phyloP scores from a whole-genome alignment of 345 rosid genomes.

The Hypericum perforatum region DNA sequence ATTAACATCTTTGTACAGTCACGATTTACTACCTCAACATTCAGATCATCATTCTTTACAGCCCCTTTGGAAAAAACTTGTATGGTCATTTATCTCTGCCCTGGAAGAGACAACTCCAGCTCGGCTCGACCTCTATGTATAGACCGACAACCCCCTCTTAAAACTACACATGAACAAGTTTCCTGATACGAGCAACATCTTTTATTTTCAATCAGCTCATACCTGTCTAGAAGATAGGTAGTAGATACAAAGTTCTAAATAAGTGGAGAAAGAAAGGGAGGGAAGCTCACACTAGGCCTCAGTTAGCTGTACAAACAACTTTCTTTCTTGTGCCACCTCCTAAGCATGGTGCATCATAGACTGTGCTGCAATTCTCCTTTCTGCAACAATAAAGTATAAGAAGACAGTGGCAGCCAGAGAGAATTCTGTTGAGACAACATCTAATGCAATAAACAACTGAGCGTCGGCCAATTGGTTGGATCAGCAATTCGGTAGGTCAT shows the following conservation, averaged over 20 bases:
- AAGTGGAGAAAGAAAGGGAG: constrained; percentile 20
- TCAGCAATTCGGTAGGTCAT: no score
- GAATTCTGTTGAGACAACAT: no score
- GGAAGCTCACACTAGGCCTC: constrained; percentile 36
- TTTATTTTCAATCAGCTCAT: constrained; percentile 40
- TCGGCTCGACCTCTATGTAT: constrained; percentile 37
- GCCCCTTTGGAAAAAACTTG: constrained; percentile 23
- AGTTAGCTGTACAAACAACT: constrained; percentile 61
- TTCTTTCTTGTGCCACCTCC: constrained; percentile 28
- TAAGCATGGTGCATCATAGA: constrained; percentile 35
- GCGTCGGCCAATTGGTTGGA: no score
- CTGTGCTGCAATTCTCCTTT: constrained; percentile 56
- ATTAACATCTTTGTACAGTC: constrained; percentile 44
- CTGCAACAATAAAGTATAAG: constrained; percentile 27
- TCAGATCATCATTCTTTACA: constrained; percentile 36
- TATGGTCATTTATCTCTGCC: constrained; percentile 20
- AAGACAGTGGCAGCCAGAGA: background rate
- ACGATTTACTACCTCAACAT: constrained; percentile 30
- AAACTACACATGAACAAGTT: constrained; percentile 67
- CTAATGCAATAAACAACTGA: no score
- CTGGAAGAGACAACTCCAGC: constrained; percentile 30
- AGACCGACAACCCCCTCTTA: constrained; percentile 24
- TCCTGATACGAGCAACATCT: constrained; percentile 36
- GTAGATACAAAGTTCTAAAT: constrained; percentile 19
- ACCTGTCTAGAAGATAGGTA: constrained; percentile 26